Evolutionary conservation across 371 early-diverging fungal species (phyloP).

Genomic region (Apophysomyces sp.): DNA sequence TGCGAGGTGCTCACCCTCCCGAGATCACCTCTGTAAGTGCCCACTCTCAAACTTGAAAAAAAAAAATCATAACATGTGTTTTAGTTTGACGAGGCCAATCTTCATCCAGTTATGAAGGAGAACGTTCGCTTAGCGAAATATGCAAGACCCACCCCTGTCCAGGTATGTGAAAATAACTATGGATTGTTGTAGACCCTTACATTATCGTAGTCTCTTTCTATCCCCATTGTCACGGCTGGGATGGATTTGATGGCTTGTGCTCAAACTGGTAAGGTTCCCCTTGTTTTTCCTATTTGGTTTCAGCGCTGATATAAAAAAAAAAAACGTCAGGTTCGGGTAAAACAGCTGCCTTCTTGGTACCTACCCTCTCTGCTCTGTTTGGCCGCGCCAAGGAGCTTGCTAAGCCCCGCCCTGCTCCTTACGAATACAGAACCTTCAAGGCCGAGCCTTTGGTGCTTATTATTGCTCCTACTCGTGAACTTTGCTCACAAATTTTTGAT

Average conservation of each 20-base stretch:
- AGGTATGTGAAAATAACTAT: slow-evolving; percentile 24
- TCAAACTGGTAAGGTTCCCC: slow-evolving; percentile 67
- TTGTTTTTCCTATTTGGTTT: background rate
- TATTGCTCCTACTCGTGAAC: slow-evolving; percentile 95
- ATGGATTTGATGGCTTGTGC: slow-evolving; percentile 89
- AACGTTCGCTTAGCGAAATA: slow-evolving; percentile 61
- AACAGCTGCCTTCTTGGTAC: slow-evolving; percentile 90
- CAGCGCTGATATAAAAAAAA: slow-evolving; percentile 33
- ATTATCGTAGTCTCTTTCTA: slow-evolving; percentile 44
- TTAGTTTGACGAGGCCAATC: slow-evolving; percentile 48
- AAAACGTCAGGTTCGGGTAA: slow-evolving; percentile 75
- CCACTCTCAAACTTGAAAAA: background rate
- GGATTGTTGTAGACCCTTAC: background rate
- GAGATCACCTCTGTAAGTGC: slow-evolving; percentile 34
- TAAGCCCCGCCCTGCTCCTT: slow-evolving; percentile 48
- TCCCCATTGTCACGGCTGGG: slow-evolving; percentile 82
- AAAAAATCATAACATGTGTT: background rate
- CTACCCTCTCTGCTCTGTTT: slow-evolving; percentile 89
- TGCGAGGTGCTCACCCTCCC: slow-evolving; percentile 36
- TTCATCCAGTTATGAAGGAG: slow-evolving; percentile 49
- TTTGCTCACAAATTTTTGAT: slow-evolving; percentile 80
- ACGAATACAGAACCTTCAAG: slow-evolving; percentile 83
- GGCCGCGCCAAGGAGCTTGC: slow-evolving; percentile 65
- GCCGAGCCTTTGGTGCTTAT: slow-evolving; percentile 85
- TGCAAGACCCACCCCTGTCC: slow-evolving; percentile 71